These are phyloP conservation scores for Colletotrichum coccodes DNA, from an alignment of 2,329 filamentous ascomycete species.

Conservation along the genomic window DNA sequence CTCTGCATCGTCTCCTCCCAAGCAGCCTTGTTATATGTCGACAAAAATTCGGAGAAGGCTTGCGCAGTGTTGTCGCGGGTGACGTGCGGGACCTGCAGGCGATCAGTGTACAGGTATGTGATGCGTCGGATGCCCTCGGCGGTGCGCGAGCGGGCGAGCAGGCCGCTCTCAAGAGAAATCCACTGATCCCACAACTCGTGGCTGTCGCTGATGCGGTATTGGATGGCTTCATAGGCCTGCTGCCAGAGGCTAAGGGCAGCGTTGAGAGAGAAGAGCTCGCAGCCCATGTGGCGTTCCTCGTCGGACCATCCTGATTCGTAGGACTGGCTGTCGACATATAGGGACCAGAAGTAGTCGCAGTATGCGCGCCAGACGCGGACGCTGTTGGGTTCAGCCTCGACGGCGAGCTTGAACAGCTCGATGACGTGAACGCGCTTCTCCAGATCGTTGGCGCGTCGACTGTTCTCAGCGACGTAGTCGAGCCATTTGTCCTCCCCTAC, in stretches of 20 bases:
- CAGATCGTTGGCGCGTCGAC: constrained; percentile 66
- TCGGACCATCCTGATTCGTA: constrained; percentile 67
- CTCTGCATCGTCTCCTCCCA: constrained; percentile 81
- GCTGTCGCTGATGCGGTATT: constrained; percentile 80
- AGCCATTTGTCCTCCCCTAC: constrained; percentile 83
- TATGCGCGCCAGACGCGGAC: constrained; percentile 81
- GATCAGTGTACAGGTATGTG: constrained; percentile 75
- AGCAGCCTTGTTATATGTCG: constrained; percentile 74
- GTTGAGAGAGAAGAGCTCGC: constrained; percentile 77
- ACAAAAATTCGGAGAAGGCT: constrained; percentile 79
- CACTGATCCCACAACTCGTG: constrained; percentile 84
- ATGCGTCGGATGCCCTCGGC: constrained; percentile 71
- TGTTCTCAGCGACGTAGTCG: constrained; percentile 80
- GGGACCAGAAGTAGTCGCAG: constrained; percentile 80
- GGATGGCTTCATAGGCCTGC: constrained; percentile 76
- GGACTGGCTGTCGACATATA: constrained; percentile 72
- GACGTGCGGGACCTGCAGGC: constrained; percentile 77
- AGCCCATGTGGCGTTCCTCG: constrained; percentile 75
- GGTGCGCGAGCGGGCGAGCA: constrained; percentile 67
- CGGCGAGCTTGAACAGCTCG: constrained; percentile 77
- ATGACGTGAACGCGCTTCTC: constrained; percentile 76
- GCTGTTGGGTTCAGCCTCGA: constrained; percentile 77
- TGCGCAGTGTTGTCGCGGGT: constrained; percentile 81
- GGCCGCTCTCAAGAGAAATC: constrained; percentile 76
- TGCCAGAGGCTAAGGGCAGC: constrained; percentile 76